Evolutionary conservation across 495 filamentous ascomycete species (phyloP).

Genomic region (Aspergillus taichungensis): DNA sequence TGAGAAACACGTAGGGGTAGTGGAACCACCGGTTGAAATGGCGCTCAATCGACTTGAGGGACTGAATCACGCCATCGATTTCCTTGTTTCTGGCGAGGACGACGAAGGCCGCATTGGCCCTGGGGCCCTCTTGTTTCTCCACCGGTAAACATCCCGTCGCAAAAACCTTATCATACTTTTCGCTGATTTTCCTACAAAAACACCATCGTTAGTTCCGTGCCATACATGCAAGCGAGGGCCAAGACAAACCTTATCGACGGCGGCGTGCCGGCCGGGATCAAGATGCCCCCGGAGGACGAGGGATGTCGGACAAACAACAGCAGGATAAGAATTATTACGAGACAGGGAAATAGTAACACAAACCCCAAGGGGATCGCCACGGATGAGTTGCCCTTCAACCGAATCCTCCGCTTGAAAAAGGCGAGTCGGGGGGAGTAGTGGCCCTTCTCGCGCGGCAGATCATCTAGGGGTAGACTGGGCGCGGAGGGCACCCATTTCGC

Average conservation of each 20-base stretch:
- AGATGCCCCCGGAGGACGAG: slow-evolving; percentile 66
- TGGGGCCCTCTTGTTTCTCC: slow-evolving; percentile 51
- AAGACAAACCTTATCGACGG: slow-evolving; percentile 76
- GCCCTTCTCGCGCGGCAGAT: slow-evolving; percentile 47
- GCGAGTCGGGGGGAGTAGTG: slow-evolving; percentile 53
- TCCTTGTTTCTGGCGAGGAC: slow-evolving; percentile 96
- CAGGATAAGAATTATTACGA: slow-evolving; percentile 85
- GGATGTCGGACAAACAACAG: slow-evolving; percentile 87
- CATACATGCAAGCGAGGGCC: background rate
- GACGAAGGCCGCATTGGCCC: slow-evolving; percentile 92
- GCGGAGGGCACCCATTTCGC: slow-evolving; percentile 55
- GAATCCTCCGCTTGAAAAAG: slow-evolving; percentile 81
- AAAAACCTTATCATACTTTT: slow-evolving; percentile 95
- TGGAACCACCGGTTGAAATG: slow-evolving; percentile 99
- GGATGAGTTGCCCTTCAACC: slow-evolving; percentile 87
- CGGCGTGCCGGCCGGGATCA: slow-evolving; percentile 85
- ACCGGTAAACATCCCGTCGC: slow-evolving; percentile 76
- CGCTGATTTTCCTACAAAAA: slow-evolving; percentile 77
- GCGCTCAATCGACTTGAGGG: slow-evolving; percentile 93
- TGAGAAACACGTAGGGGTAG: slow-evolving; percentile 98
- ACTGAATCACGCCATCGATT: slow-evolving; percentile 89
- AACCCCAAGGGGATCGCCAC: slow-evolving; percentile 91
- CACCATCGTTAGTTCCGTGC: slow-evolving; percentile 3
- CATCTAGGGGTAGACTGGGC: slow-evolving; percentile 51
- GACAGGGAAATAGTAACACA: slow-evolving; percentile 84